Conservation (phyloP, 2,329 filamentous ascomycete genomes). For the Pseudogymnoascus sp. region DNA sequence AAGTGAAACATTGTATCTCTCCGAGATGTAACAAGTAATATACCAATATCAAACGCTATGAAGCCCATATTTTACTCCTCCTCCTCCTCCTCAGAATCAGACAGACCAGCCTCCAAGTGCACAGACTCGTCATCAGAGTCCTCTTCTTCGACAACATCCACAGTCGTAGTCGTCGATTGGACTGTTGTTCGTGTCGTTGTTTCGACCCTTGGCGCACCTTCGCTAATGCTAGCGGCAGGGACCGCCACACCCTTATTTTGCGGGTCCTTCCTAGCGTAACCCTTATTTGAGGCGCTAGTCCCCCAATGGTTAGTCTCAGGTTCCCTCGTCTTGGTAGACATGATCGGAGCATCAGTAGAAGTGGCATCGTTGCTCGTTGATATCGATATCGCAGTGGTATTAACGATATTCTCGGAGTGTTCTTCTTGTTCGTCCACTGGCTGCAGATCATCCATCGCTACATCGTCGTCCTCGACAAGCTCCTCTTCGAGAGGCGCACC, state of each 20-base stretch:
- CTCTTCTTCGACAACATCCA: conserved; percentile 25
- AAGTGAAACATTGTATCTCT: not conserved
- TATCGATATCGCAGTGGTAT: not conserved
- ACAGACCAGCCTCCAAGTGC: conserved; percentile 37
- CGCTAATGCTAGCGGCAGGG: not conserved
- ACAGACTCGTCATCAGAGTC: conserved; percentile 41
- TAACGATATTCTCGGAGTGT: conserved; percentile 24
- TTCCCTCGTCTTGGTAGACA: not conserved
- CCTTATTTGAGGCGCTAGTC: conserved; percentile 18
- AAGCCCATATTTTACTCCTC: conserved; percentile 21
- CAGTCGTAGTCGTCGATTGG: conserved; percentile 11
- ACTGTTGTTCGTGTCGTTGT: conserved; percentile 2
- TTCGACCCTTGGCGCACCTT: conserved; percentile 12
- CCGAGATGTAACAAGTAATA: not conserved
- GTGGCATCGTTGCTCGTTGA: not conserved
- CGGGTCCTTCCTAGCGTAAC: conserved; percentile 9
- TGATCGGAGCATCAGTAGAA: not conserved
- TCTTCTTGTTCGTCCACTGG: conserved; percentile 12
- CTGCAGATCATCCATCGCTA: not conserved
- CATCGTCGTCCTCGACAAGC: conserved; percentile 14
- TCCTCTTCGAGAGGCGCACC: conserved; percentile 20
- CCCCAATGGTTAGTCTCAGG: not conserved
- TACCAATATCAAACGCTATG: not conserved
- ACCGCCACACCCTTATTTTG: conserved; percentile 9
- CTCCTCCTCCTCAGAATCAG: conserved; percentile 37